These are phyloP conservation scores for Cordyceps militaris DNA, from an alignment of 2,329 filamentous ascomycete genomes.

Conservation along the genomic window DNA sequence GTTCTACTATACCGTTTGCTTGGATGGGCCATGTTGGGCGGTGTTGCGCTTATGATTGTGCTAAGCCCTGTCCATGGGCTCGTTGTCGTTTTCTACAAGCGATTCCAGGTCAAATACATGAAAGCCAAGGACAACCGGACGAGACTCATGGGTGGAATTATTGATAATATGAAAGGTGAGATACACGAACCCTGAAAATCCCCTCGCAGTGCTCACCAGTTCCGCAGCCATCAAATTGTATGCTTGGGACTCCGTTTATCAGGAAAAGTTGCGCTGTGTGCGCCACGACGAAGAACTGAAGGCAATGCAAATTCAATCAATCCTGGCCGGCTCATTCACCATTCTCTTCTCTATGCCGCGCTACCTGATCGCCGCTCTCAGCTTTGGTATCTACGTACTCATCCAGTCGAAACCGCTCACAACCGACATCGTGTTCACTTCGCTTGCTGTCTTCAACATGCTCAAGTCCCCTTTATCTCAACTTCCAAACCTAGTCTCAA, in stretches of 20 bases:
- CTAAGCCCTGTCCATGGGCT: slow-evolving; percentile 89
- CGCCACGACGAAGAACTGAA: slow-evolving; percentile 84
- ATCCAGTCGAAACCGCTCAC: slow-evolving; percentile 68
- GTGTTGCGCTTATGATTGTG: slow-evolving; percentile 79
- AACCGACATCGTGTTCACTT: slow-evolving; percentile 85
- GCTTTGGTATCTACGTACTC: slow-evolving; percentile 80
- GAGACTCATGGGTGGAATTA: slow-evolving; percentile 80
- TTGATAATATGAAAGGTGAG: slow-evolving; percentile 88
- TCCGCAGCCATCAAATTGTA: slow-evolving; percentile 67
- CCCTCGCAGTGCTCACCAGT: slow-evolving; percentile 8
- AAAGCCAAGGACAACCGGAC: slow-evolving; percentile 89
- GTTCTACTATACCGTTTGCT: slow-evolving; percentile 85
- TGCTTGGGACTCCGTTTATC: slow-evolving; percentile 86
- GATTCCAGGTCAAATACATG: slow-evolving; percentile 83
- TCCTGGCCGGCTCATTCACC: slow-evolving; percentile 77
- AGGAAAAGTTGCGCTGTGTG: slow-evolving; percentile 84
- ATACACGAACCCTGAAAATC: slow-evolving; percentile 9
- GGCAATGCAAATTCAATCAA: slow-evolving; percentile 84
- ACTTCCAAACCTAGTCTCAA: slow-evolving; percentile 86
- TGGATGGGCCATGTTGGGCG: slow-evolving; percentile 80
- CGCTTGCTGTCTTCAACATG: slow-evolving; percentile 78
- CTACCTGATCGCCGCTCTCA: slow-evolving; percentile 86
- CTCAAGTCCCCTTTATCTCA: slow-evolving; percentile 83
- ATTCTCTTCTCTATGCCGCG: slow-evolving; percentile 95
- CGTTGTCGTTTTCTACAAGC: slow-evolving; percentile 82